These are phyloP conservation scores for Suillus bovinus DNA, from an alignment of 768 basidiomycete species.

Conservation along the genomic window DNA sequence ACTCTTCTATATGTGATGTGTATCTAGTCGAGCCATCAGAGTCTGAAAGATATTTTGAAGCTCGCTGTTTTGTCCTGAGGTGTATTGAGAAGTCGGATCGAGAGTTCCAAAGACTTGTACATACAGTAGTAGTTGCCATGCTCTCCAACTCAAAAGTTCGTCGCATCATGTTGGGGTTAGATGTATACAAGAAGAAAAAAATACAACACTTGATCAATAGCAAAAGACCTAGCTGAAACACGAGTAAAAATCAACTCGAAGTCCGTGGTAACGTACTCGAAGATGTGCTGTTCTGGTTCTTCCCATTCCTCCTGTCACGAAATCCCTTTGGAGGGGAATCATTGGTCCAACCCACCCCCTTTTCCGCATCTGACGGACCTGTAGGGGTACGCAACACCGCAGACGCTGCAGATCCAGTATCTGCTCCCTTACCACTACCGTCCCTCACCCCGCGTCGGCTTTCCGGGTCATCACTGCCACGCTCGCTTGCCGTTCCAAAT, in stretches of 20 bases:
- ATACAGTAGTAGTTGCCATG: background rate
- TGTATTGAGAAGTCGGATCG: background rate
- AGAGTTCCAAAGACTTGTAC: background rate
- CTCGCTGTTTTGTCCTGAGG: background rate
- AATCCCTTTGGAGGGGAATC: slow-evolving; percentile 28
- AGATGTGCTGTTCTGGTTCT: slow-evolving; percentile 10
- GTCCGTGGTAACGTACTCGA: background rate
- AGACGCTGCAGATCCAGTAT: slow-evolving; percentile 3
- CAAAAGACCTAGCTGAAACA: background rate
- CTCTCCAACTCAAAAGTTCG: background rate
- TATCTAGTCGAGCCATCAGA: background rate
- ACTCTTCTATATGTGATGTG: background rate
- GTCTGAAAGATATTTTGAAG: background rate
- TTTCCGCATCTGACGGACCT: slow-evolving; percentile 26
- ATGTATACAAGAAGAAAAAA: background rate
- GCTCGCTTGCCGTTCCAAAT: slow-evolving; percentile 44
- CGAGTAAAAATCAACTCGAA: background rate
- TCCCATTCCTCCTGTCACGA: slow-evolving; percentile 23
- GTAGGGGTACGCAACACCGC: slow-evolving; percentile 33
- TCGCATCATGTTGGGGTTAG: background rate
- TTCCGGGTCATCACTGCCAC: slow-evolving; percentile 2
- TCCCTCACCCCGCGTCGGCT: background rate
- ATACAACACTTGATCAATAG: background rate
- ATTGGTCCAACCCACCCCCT: slow-evolving; percentile 7
- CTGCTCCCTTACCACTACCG: slow-evolving; percentile 3